These are phyloP conservation scores for Trametes polyzona DNA, from an alignment of 1,284 basidiomycete species.

Conservation along the genomic window DNA sequence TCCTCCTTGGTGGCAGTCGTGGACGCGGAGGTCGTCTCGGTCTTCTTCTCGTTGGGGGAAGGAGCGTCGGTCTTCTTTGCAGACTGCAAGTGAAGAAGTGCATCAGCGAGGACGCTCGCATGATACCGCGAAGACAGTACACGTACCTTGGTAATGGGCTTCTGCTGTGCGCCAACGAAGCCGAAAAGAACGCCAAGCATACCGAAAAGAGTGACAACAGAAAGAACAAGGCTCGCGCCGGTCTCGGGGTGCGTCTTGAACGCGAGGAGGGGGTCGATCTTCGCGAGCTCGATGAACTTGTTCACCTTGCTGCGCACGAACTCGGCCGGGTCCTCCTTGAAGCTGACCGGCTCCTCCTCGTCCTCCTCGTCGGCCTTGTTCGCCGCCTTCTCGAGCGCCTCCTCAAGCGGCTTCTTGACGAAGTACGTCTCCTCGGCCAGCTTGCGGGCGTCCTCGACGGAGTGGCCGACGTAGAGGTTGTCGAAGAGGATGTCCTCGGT, in stretches of 20 bases:
- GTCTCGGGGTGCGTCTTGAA: slow-evolving; percentile 86
- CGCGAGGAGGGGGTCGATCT: slow-evolving; percentile 73
- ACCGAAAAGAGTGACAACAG: slow-evolving; percentile 78
- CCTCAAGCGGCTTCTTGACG: slow-evolving; percentile 78
- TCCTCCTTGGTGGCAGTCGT: slow-evolving; percentile 72
- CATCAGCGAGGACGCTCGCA: slow-evolving; percentile 4
- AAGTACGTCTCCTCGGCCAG: slow-evolving; percentile 86
- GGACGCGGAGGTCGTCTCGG: slow-evolving; percentile 63
- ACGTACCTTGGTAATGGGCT: slow-evolving; percentile 65
- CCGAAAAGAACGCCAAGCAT: slow-evolving; percentile 83
- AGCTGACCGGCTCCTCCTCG: slow-evolving; percentile 59
- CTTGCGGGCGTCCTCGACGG: slow-evolving; percentile 77
- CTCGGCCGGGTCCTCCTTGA: slow-evolving; percentile 74
- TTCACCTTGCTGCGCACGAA: slow-evolving; percentile 81
- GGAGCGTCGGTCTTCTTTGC: slow-evolving; percentile 73
- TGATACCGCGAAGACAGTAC: background rate
- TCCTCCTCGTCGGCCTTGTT: slow-evolving; percentile 46
- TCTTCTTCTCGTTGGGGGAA: slow-evolving; percentile 65
- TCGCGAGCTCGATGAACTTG: slow-evolving; percentile 74
- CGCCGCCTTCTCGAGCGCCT: slow-evolving; percentile 49
- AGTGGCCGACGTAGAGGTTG: slow-evolving; percentile 94
- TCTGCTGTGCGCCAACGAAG: slow-evolving; percentile 72
- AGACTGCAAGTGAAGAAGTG: too few species aligned
- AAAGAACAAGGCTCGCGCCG: slow-evolving; percentile 74
- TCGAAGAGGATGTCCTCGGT: slow-evolving; percentile 96